Conservation (phyloP, 1,284 basidiomycete species). For the Neolentinus lepideus region DNA sequence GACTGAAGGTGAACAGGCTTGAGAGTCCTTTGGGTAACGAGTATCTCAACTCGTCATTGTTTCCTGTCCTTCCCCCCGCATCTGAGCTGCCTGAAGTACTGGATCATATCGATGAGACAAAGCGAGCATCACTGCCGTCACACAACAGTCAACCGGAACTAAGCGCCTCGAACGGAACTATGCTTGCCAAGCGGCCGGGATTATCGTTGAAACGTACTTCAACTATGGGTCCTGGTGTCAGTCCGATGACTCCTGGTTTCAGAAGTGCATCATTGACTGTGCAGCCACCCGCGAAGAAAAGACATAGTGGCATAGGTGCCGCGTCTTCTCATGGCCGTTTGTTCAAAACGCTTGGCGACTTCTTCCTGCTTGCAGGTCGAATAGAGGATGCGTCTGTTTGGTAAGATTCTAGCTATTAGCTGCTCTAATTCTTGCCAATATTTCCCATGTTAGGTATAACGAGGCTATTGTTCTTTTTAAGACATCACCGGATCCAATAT, state of each 20-base stretch:
- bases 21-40: slow-evolving; percentile 72
- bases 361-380: slow-evolving; percentile 80
- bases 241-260: slow-evolving; percentile 20
- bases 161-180: slow-evolving; percentile 12
- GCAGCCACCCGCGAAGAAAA: slow-evolving; percentile 43
- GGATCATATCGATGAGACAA: slow-evolving; percentile 29
- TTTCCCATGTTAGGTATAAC: slow-evolving; percentile 57
- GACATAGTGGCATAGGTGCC: slow-evolving; percentile 53
- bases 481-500: slow-evolving; percentile 66
- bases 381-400: slow-evolving; percentile 75
- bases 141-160: slow-evolving; percentile 54
- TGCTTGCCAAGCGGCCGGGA: slow-evolving; percentile 23
- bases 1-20: slow-evolving; percentile 31
- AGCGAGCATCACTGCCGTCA: slow-evolving; percentile 34
- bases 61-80: slow-evolving; percentile 51
- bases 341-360: slow-evolving; percentile 83
- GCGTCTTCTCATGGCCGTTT: slow-evolving; percentile 74
- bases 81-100: slow-evolving; percentile 53
- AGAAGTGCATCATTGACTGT: slow-evolving; percentile 45
- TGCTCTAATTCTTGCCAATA: slow-evolving; percentile 6
- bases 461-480: slow-evolving; percentile 76
- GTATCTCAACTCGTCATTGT: slow-evolving; percentile 57
- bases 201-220: slow-evolving; percentile 46
- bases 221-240: slow-evolving; percentile 30
- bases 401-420: slow-evolving; percentile 31